Evolutionary conservation across 495 filamentous ascomycete species (phyloP), one percentile per base, ranked within the genome.

Genomic region (Glarea lozoyensis): DNA sequence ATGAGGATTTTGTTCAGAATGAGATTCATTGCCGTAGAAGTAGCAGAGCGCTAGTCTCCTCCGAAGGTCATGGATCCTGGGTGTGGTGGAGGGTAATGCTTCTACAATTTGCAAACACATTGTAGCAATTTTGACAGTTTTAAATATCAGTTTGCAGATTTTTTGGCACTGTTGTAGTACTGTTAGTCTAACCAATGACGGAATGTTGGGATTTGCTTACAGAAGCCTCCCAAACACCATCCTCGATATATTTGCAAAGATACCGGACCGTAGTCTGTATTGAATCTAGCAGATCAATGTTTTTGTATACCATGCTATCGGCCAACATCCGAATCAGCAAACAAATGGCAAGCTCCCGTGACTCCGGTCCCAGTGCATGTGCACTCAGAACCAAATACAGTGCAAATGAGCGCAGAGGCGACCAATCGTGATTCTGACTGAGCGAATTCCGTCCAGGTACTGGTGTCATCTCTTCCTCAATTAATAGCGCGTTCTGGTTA

Each of bases 41-140:
- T 81, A 89, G 15, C 78, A 68, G 25, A 86, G 63, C 1, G 87
- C 85, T 10, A 96, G 73, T n/a, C 82, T 72, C 23, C 79, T 73
- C 29, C 82, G 72, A 31, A 94, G 63, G 21, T 79, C 65, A 35
- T 80, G 69, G 16, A 79, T 64, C 43, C 73, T 65, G 1, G 69
- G 56, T 6, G 67, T 68, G 6, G 62, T 67, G 12, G 70, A 67
- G 4, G 81, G 64, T 21, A 87, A 69, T 40, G 73, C 63, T 13
- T 69, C 68, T 18, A 89, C 66, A 2, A 84, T 60, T 21, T 72
- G 69, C 35, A 75, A 65, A 33, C 79, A 80, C 5, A 86, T 62
- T 24, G 60, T 70, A 49, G 29, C 77, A 67, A 15, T 58, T 58
- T 30, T 78, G 58, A 33, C 67, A 73, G 18, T 56, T 39, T 56